phyloP scores from a whole-genome alignment of 345 rosid genomes.

The Turritis glabra region DNA sequence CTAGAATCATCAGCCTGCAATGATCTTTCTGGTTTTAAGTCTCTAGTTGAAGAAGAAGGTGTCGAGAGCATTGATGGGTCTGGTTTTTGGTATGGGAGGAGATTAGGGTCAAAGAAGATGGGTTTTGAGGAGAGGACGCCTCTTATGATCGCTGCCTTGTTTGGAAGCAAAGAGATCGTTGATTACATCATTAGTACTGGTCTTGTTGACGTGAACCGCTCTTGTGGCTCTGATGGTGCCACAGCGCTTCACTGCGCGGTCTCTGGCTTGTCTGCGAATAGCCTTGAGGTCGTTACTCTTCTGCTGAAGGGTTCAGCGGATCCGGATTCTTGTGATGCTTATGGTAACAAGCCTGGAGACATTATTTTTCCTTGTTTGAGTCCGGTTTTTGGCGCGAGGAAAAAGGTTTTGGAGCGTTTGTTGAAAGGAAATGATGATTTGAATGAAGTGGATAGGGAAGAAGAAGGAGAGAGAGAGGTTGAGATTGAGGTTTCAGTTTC shows the following conservation, averaged over 20 bases:
- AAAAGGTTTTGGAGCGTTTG: conserved; percentile 57
- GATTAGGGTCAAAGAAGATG: conserved; percentile 63
- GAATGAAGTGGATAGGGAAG: conserved; percentile 42
- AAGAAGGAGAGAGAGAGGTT: conserved; percentile 37
- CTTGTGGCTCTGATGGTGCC: conserved; percentile 71
- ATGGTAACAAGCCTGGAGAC: conserved; percentile 63
- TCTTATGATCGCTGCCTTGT: conserved; percentile 87
- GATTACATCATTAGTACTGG: conserved; percentile 53
- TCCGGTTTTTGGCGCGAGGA: conserved; percentile 47
- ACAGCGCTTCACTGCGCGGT: conserved; percentile 88
- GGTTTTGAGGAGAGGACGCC: conserved; percentile 79
- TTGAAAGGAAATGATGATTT: conserved; percentile 43
- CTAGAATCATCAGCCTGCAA: conserved; percentile 72
- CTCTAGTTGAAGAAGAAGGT: conserved; percentile 56
- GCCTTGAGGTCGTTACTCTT: conserved; percentile 62
- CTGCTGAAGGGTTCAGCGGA: conserved; percentile 71
- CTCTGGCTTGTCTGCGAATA: conserved; percentile 59
- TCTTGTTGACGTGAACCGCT: conserved; percentile 57
- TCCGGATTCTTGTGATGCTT: conserved; percentile 53
- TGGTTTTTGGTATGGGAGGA: conserved; percentile 78
- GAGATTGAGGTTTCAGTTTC: conserved; percentile 14
- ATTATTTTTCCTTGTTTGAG: conserved; percentile 45
- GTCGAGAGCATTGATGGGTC: conserved; percentile 50
- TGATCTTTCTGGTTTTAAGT: conserved; percentile 65
- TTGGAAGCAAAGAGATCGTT: conserved; percentile 72